A percentile compares a stretch with the other conserved stretches of the same genome.
Conservation (phyloP, 208 protist genomes). For the Borovskyia barvae region DNA sequence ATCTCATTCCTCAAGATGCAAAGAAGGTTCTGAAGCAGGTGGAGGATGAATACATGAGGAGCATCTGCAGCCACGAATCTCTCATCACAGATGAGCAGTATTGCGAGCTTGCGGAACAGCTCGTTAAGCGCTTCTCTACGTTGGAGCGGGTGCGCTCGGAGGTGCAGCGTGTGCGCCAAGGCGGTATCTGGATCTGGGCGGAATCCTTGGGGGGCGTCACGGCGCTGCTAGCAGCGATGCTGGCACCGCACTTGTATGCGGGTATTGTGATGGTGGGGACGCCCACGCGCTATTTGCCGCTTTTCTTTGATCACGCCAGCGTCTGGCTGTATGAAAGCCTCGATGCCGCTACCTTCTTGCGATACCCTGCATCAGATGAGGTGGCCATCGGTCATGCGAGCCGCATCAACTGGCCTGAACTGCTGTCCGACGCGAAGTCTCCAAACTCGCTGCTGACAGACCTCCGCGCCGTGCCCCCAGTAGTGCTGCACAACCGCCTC, state of each 20-base stretch:
- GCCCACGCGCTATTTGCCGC: constrained; percentile 61
- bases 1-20: not conserved
- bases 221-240: constrained; percentile 42
- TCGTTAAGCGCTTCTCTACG: constrained; percentile 39
- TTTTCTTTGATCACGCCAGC: constrained; percentile 65
- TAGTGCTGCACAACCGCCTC: constrained; percentile 36
- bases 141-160: constrained; percentile 46
- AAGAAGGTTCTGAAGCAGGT: constrained; percentile 24
- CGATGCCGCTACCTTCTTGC: constrained; percentile 31
- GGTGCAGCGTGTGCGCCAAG: constrained; percentile 33
- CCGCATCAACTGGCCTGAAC: constrained; percentile 19
- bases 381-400: not conserved
- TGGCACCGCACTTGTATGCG: constrained; percentile 59
- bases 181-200: constrained; percentile 71
- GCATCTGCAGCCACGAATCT: constrained; percentile 26
- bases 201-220: constrained; percentile 75
- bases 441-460: constrained; percentile 29
- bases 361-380: constrained; percentile 10
- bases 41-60: constrained; percentile 40
- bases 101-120: constrained; percentile 30
- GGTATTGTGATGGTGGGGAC: constrained; percentile 66
- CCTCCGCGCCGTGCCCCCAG: constrained; percentile 25
- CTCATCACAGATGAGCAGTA: constrained; percentile 1
- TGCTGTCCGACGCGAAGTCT: constrained; percentile 12
- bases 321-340: constrained; percentile 49